Evolutionary conservation across 1,139 yeast genomes (phyloP).

Genomic region (Hyphopichia khmerensis): DNA sequence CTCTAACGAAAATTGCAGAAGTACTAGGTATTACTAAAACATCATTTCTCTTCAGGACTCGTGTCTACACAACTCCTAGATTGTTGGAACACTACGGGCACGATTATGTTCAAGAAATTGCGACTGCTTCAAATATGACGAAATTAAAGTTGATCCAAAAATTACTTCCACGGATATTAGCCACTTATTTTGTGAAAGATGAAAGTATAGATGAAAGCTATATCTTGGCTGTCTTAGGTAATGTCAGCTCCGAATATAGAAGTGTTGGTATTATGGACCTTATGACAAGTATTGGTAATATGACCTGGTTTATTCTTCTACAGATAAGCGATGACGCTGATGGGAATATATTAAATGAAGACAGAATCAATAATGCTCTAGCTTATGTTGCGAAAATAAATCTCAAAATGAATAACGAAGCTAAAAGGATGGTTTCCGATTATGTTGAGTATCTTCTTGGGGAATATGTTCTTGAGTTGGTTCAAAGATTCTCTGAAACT

Average conservation of each 20-base stretch:
- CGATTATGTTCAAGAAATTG: constrained; percentile 59
- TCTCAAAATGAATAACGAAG: constrained; percentile 13
- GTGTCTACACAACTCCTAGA: constrained; percentile 74
- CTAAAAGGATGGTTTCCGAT: constrained; percentile 11
- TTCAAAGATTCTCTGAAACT: constrained; percentile 74
- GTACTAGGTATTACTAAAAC: constrained; percentile 61
- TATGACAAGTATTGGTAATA: constrained; percentile 43
- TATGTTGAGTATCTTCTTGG: constrained; percentile 37
- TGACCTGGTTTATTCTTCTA: constrained; percentile 41
- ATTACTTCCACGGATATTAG: constrained; percentile 39
- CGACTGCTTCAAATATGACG: constrained; percentile 33
- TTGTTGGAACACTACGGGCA: constrained; percentile 63
- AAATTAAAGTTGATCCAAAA: constrained; percentile 36
- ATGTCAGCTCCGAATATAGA: constrained; percentile 49
- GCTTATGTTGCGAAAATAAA: constrained; percentile 36
- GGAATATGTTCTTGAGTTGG: constrained; percentile 70
- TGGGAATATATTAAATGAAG: constrained; percentile 27
- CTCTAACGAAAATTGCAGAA: constrained; percentile 60
- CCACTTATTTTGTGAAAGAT: constrained; percentile 39
- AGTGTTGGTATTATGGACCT: constrained; percentile 40
- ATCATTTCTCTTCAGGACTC: constrained; percentile 67
- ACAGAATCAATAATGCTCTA: constrained; percentile 38
- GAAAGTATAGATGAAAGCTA: constrained; percentile 45
- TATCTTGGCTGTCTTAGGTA: constrained; percentile 53
- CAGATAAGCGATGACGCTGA: constrained; percentile 34